phyloP scores from a whole-genome alignment of 225 moss, liverwort and hornwort species.

The Straminergon stramineum region DNA sequence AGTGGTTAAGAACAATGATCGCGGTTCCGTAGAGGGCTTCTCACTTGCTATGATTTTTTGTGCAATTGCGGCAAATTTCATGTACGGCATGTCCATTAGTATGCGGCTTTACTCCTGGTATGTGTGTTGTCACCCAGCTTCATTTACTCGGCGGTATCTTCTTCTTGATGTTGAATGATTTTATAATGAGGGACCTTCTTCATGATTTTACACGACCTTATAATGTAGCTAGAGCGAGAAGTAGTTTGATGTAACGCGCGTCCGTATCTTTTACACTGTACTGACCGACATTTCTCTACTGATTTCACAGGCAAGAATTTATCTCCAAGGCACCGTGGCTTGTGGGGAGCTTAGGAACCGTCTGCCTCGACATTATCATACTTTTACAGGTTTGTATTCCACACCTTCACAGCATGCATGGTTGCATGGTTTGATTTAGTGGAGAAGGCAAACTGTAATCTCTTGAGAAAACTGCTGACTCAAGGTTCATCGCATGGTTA shows the following conservation, averaged over 20 bases:
- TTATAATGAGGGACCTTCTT: background rate
- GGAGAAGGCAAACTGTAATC: background rate
- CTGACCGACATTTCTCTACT: background rate
- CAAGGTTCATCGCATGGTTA: background rate
- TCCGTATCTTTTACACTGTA: background rate
- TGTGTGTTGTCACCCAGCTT: background rate
- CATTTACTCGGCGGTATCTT: background rate
- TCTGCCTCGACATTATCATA: slow-evolving; percentile 57
- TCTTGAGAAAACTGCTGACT: background rate
- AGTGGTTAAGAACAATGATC: slow-evolving; percentile 46
- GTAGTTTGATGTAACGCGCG: background rate
- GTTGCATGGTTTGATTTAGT: background rate
- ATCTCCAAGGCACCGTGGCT: slow-evolving; percentile 68
- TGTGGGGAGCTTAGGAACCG: slow-evolving; percentile 78
- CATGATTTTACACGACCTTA: background rate
- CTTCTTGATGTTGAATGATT: background rate
- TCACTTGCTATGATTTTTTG: slow-evolving; percentile 68
- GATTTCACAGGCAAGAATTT: slow-evolving; percentile 38
- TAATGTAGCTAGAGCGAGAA: background rate
- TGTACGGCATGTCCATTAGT: slow-evolving; percentile 53
- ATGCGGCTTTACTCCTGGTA: slow-evolving; percentile 70
- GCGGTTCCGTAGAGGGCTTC: slow-evolving; percentile 75
- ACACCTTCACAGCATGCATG: background rate
- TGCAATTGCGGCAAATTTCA: slow-evolving; percentile 61
- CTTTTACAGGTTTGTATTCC: slow-evolving; percentile 47